phyloP scores from a whole-genome alignment of 352 stramenopile species.

The Globisporangium echinulatum region DNA sequence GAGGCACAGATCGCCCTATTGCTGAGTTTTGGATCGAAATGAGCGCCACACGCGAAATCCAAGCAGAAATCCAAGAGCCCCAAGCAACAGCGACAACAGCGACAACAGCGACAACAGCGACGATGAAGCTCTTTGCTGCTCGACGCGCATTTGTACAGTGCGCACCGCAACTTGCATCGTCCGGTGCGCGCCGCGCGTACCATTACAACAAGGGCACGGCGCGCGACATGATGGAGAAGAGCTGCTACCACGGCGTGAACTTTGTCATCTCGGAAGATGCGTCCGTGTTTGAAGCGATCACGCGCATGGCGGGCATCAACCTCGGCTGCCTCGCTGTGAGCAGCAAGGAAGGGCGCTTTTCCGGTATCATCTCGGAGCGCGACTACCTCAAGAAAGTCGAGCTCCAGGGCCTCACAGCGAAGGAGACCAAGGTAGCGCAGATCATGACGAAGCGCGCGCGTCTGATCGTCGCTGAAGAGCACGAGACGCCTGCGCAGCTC shows the following conservation, averaged over 20 bases:
- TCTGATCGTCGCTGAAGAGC: conserved; percentile 78
- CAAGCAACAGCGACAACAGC: too few relatives aligned
- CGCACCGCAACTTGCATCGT: not conserved
- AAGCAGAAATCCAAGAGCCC: too few relatives aligned
- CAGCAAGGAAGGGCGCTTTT: conserved; percentile 84
- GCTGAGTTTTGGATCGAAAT: too few relatives aligned
- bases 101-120: not conserved
- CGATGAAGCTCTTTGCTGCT: not conserved
- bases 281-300: conserved; percentile 92
- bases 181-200: conserved; percentile 15
- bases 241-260: conserved; percentile 93
- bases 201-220: conserved; percentile 82
- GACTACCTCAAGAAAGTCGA: conserved; percentile 96
- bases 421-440: conserved; percentile 85
- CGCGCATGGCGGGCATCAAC: conserved; percentile 93
- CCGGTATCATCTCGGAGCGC: conserved; percentile 90
- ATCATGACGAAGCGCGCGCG: conserved; percentile 93
- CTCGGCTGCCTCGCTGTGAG: conserved; percentile 89
- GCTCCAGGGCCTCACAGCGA: conserved; percentile 86
- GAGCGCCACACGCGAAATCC: too few relatives aligned
- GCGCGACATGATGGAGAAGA: conserved; percentile 89
- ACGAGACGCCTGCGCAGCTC: conserved; percentile 86
- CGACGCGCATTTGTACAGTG: not conserved
- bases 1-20: too few relatives aligned
- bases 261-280: conserved; percentile 92